Evolutionary conservation across 331 rosid species (phyloP).

Genomic region (Spiraea crenata): DNA sequence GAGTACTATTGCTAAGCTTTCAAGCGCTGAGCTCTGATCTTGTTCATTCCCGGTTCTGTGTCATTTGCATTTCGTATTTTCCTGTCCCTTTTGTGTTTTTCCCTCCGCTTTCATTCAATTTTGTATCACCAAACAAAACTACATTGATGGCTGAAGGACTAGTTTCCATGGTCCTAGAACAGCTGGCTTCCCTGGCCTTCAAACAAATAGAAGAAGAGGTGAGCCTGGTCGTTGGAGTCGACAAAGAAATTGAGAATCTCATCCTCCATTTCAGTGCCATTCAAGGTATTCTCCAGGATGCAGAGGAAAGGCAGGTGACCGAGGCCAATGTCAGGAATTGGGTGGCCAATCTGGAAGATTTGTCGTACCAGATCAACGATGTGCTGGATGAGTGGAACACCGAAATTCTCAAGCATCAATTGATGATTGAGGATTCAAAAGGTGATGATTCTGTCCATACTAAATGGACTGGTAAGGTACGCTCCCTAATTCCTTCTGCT

Average conservation of each 20-base stretch:
- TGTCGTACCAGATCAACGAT: not conserved
- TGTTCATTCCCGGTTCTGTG: too few relatives aligned
- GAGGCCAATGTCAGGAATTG: not conserved
- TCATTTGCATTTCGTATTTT: too few relatives aligned
- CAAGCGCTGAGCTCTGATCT: too few relatives aligned
- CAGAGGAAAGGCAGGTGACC: not conserved
- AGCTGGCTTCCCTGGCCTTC: not conserved
- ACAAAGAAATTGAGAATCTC: not conserved
- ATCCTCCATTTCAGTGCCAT: too few relatives aligned
- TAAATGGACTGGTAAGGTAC: too few relatives aligned
- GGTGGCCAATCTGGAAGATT: not conserved
- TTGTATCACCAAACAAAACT: too few relatives aligned
- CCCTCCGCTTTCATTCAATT: too few relatives aligned
- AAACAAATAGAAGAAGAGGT: not conserved
- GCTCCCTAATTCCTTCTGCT: too few relatives aligned
- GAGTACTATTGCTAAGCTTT: too few relatives aligned
- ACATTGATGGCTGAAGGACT: not conserved
- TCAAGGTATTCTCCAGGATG: too few relatives aligned
- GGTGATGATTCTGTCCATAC: not conserved
- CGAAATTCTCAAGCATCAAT: not conserved
- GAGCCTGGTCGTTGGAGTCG: not conserved
- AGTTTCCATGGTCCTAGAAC: not conserved
- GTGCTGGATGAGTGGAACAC: not conserved
- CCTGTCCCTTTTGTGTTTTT: too few relatives aligned
- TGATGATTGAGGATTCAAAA: not conserved